phyloP scores from a whole-genome alignment of 768 basidiomycete species.

The Agaricus sinodeliciosus region DNA sequence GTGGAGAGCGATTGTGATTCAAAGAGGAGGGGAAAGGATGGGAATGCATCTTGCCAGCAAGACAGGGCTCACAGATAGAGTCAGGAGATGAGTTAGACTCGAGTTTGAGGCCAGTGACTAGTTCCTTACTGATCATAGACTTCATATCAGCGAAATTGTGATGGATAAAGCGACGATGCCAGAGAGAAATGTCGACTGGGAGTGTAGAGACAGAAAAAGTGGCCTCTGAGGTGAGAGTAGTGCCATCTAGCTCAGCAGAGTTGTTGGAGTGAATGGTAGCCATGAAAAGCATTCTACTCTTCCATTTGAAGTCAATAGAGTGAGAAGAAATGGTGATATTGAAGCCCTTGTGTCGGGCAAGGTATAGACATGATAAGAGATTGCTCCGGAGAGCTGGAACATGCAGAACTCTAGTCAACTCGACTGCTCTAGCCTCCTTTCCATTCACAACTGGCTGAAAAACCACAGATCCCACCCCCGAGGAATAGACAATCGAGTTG shows the following conservation, averaged over 20 bases:
- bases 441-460: slow-evolving; percentile 9
- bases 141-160: no score
- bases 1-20: neutral
- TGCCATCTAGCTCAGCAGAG: no score
- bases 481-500: slow-evolving; percentile 9
- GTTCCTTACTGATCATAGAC: no score
- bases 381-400: slow-evolving; percentile 13
- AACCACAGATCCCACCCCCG: slow-evolving; percentile 6
- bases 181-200: no score
- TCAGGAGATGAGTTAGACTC: neutral
- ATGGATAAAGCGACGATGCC: no score
- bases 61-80: neutral
- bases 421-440: slow-evolving; percentile 4
- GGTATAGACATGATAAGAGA: slow-evolving; percentile 9
- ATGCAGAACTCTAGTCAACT: slow-evolving; percentile 13
- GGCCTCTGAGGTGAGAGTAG: no score
- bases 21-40: neutral
- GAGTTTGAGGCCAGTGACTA: neutral
- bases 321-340: no score
- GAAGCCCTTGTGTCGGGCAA: no score
- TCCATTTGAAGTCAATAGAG: no score
- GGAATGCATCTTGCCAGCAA: neutral
- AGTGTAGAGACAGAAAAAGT: no score
- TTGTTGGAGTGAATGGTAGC: no score
- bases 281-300: no score